Percentiles rank a stretch among this genome's conserved stretches.
Evolutionary conservation across 495 filamentous ascomycete species (phyloP).

Genomic region (Neurospora sp.): DNA sequence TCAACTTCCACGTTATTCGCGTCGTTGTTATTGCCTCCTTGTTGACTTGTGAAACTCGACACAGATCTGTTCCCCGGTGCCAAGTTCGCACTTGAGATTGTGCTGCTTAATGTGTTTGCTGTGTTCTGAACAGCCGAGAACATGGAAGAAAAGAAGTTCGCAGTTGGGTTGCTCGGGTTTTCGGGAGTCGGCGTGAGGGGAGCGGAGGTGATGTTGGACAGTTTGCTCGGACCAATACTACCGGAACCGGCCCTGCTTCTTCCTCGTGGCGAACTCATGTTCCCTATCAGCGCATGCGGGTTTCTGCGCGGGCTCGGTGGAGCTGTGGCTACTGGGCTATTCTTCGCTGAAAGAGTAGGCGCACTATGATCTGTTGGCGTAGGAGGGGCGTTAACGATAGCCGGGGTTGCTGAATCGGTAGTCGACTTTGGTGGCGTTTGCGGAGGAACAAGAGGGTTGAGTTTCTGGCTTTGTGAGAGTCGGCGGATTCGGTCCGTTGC

Average conservation of each 20-base stretch:
- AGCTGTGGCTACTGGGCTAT: constrained; percentile 4
- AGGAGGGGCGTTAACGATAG: constrained; percentile 49
- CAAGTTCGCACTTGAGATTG: constrained; percentile 54
- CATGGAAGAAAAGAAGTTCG: constrained; percentile 86
- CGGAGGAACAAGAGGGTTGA: constrained; percentile 30
- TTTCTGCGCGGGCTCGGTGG: constrained; percentile 24
- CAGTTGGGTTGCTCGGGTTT: constrained; percentile 27
- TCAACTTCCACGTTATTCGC: constrained; percentile 41
- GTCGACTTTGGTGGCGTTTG: constrained; percentile 29
- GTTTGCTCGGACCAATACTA: constrained; percentile 70
- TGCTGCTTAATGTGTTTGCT: constrained; percentile 74
- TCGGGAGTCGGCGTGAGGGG: constrained; percentile 63
- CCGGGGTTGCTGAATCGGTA: constrained; percentile 28
- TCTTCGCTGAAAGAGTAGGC: neutral
- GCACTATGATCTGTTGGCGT: constrained; percentile 37
- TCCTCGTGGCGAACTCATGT: constrained; percentile 57
- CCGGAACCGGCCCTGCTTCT: constrained; percentile 49
- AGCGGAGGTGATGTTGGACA: constrained; percentile 69
- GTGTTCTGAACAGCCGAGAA: constrained; percentile 92
- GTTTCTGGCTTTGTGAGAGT: constrained; percentile 24
- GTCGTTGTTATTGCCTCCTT: constrained; percentile 4
- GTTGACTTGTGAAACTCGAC: constrained; percentile 20
- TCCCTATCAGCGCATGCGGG: constrained; percentile 39
- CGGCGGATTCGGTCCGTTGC: constrained; percentile 11
- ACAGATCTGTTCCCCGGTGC: constrained; percentile 23